phyloP scores from a whole-genome alignment of 306 rosid species.

The Dicorynia guianensis region DNA sequence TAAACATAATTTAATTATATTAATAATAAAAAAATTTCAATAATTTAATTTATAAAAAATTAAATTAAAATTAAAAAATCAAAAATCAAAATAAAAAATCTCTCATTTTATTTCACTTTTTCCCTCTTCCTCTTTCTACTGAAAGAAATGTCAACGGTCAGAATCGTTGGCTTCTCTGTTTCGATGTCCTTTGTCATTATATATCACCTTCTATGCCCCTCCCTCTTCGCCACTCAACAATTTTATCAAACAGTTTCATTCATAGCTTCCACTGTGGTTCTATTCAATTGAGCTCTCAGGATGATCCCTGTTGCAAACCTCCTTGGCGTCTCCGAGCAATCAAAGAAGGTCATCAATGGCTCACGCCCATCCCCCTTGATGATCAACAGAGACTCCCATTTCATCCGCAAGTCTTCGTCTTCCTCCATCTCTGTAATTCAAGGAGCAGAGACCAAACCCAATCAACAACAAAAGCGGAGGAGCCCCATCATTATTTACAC shows the following conservation, averaged over 20 bases:
- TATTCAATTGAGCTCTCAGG: not conserved
- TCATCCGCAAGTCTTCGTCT: slow-evolving; percentile 51
- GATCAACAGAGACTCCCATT: slow-evolving; percentile 58
- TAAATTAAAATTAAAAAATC: too few species aligned
- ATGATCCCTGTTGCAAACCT: slow-evolving; percentile 49
- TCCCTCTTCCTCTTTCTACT: not conserved
- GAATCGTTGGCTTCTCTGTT: slow-evolving; percentile 60
- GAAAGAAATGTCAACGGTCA: slow-evolving; percentile 76
- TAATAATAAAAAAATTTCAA: too few species aligned
- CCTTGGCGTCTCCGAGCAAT: slow-evolving; percentile 7
- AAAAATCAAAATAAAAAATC: too few species aligned
- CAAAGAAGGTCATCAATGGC: slow-evolving; percentile 55
- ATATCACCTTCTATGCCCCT: not conserved
- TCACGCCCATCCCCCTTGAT: slow-evolving; percentile 76
- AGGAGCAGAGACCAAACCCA: not conserved
- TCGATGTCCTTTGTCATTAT: not conserved
- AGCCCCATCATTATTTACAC: slow-evolving; percentile 84
- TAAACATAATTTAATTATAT: too few species aligned
- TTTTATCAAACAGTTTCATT: slow-evolving; percentile 8
- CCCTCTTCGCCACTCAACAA: not conserved
- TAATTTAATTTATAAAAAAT: too few species aligned
- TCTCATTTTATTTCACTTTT: too few species aligned
- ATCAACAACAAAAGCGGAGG: slow-evolving; percentile 41
- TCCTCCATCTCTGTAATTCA: not conserved
- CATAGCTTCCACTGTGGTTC: not conserved